Conservation (phyloP, 345 rosid species). For the Aurinia saxatilis region DNA sequence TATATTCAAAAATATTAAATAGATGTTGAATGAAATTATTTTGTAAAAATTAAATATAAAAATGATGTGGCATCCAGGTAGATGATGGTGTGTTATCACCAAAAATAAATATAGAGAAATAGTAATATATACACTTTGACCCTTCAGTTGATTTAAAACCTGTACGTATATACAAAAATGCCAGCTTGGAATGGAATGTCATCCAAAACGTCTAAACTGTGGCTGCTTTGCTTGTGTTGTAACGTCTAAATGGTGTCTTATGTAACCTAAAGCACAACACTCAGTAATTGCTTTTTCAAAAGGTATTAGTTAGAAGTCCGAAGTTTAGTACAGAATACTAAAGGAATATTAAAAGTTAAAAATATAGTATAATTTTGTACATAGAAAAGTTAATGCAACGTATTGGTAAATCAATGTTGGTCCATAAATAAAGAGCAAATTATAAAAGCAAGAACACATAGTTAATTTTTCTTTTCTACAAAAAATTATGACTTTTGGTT, state of each 20-base stretch:
- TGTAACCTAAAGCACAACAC: slow-evolving; percentile 25
- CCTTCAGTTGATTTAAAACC: background rate
- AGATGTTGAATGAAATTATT: too few species aligned
- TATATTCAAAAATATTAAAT: too few species aligned
- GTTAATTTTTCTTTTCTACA: background rate
- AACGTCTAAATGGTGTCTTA: slow-evolving; percentile 11
- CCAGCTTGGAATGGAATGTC: slow-evolving; percentile 13
- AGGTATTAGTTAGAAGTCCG: background rate
- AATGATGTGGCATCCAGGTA: too few species aligned
- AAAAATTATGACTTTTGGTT: slow-evolving; percentile 8
- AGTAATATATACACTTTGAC: too few species aligned
- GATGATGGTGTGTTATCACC: too few species aligned
- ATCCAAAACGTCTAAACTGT: slow-evolving; percentile 7
- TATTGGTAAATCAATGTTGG: slow-evolving; percentile 2
- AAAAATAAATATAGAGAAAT: too few species aligned
- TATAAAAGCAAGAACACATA: slow-evolving; percentile 1
- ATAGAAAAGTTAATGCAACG: background rate
- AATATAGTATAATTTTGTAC: background rate
- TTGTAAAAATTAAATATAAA: too few species aligned
- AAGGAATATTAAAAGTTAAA: too few species aligned
- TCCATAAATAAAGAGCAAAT: slow-evolving; percentile 19
- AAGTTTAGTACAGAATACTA: background rate
- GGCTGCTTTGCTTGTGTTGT: background rate
- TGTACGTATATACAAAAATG: background rate
- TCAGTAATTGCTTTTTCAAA: slow-evolving; percentile 13